Evolutionary conservation across 768 basidiomycete genomes (phyloP), one percentile per base, ranked within the genome.

Genomic region (Phaeotremella skinneri): DNA sequence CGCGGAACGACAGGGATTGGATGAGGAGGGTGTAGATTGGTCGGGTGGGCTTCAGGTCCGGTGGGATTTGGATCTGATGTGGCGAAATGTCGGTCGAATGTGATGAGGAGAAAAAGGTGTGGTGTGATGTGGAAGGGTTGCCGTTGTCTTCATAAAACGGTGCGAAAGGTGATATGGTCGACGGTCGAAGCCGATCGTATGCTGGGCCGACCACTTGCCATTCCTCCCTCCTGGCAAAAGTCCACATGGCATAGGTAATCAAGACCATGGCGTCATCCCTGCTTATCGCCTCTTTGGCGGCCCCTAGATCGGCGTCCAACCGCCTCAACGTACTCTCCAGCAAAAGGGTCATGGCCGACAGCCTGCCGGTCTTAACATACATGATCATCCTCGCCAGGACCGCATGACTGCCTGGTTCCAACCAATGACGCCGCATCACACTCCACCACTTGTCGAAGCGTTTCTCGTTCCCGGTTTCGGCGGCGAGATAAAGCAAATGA

Each of bases 401-500:
- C 17, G 66, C 55, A 32, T 62, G 59, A 25, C 60, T 58, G 45
- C 71, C 72, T 1, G 49, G 57, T 20, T 53, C 20, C 3, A 63
- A 5, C 0, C 32, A 59, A 11, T 58, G 49, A 13, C 49, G 13
- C 2, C 2, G 2, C 17, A 58, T 14, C 29, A 37, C 45, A 5
- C 37, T 31, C 59, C 56, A 63, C 62, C 62, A 63, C 21, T 61
- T 30, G 25, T 63, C 42, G 26, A 63, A 60, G 32, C 48, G 30
- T 5, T 20, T 26, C 20, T 59, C 52, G 34, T 63, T 52, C 23
- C 56, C 51, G 2, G 59, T 56, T 17, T 61, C 34, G 3, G 71
- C 64, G n/a, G 56, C 55, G 20, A 73, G 58, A 43, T 73, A 73
- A 17, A 73, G 57, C 47, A 70, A 21, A 34, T 69, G 66, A 49